phyloP scores from a whole-genome alignment of 1,139 yeast genomes.

The Scheffersomyces titani region DNA sequence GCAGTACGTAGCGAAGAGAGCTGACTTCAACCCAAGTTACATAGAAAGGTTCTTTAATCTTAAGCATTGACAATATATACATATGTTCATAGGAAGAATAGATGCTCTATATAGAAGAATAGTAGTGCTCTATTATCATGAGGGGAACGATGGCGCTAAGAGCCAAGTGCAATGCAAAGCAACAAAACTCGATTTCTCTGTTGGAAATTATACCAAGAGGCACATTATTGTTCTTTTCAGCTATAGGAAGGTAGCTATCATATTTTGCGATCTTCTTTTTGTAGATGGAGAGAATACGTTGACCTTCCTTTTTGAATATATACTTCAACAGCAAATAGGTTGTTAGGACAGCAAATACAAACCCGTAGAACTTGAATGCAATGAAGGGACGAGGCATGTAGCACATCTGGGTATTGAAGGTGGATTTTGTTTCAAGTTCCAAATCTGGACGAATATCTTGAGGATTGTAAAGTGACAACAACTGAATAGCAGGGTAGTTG shows the following conservation, averaged over 20 bases:
- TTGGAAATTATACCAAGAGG: neutral
- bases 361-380: conserved; percentile 45
- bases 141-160: conserved; percentile 5
- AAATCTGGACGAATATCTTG: conserved; percentile 16
- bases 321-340: conserved; percentile 7
- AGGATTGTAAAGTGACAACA: conserved; percentile 68
- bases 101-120: neutral
- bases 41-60: conserved; percentile 50
- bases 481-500: conserved; percentile 78
- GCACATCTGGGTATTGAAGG: conserved; percentile 59
- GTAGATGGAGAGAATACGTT: neutral
- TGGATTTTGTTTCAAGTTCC: conserved; percentile 8
- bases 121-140: conserved; percentile 4
- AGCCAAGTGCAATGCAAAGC: conserved; percentile 2
- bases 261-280: neutral
- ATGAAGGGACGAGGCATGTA: conserved; percentile 69
- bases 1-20: conserved; percentile 69
- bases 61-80: conserved; percentile 15
- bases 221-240: neutral
- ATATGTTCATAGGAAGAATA: neutral
- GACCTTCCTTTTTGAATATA: conserved; percentile 6
- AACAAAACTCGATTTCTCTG: neutral
- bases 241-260: neutral
- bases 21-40: conserved; percentile 64
- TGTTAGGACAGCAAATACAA: conserved; percentile 11